Evolutionary conservation across 352 stramenopile genomes (phyloP).

Genomic region (Bremia lactucae): DNA sequence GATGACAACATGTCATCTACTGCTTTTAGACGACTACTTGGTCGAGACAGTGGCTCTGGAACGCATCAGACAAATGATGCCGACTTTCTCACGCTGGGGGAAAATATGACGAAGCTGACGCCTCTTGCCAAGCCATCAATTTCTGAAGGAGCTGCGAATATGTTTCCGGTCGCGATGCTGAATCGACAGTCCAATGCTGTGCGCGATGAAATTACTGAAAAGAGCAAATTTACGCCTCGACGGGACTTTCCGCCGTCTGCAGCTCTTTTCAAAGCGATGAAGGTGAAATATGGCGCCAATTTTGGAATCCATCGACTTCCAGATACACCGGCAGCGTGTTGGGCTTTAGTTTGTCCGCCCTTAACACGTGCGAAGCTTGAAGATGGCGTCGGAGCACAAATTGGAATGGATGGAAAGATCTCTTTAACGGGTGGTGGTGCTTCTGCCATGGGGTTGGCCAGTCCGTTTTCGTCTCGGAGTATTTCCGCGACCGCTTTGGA

Average conservation of each 20-base stretch:
- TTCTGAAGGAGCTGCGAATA: slow-evolving; percentile 58
- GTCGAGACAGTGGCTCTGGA: slow-evolving; percentile 32
- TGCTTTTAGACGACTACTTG: slow-evolving; percentile 33
- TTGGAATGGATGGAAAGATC: slow-evolving; percentile 2
- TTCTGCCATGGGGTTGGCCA: too few species aligned
- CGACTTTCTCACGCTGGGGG: slow-evolving; percentile 43
- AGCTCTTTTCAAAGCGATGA: slow-evolving; percentile 78
- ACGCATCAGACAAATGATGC: slow-evolving; percentile 29
- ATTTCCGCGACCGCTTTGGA: slow-evolving; percentile 5
- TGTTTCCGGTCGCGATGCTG: slow-evolving; percentile 59
- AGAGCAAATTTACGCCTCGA: slow-evolving; percentile 68
- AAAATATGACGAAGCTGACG: slow-evolving; percentile 58
- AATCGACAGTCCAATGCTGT: slow-evolving; percentile 41
- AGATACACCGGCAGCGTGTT: slow-evolving; percentile 61
- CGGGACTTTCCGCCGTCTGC: slow-evolving; percentile 78
- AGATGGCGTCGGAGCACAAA: slow-evolving; percentile 16
- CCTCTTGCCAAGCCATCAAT: slow-evolving; percentile 39
- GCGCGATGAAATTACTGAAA: slow-evolving; percentile 67
- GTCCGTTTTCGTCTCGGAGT: not conserved
- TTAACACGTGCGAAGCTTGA: slow-evolving; percentile 52
- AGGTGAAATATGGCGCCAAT: slow-evolving; percentile 69
- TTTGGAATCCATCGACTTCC: slow-evolving; percentile 65
- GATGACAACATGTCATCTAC: slow-evolving; percentile 32
- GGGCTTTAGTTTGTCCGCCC: slow-evolving; percentile 64
- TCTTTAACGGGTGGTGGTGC: too few species aligned